Conservation (phyloP, 2,329 filamentous ascomycete genomes). For the Coniella lustricola region DNA sequence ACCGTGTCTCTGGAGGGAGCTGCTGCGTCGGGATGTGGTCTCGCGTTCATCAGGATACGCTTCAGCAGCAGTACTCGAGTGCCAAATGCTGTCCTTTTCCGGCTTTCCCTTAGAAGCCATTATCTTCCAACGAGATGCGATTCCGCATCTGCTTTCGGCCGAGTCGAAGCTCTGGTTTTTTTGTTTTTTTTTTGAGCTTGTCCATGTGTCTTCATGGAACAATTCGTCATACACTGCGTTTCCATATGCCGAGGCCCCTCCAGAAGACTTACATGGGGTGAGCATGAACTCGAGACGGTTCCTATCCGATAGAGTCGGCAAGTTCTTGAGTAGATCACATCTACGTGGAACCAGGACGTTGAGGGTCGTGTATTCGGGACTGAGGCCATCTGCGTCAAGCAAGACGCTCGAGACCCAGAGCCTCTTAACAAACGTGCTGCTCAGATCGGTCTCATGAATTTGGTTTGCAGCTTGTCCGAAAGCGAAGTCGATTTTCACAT, state of each 20-base stretch:
- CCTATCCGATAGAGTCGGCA: not conserved
- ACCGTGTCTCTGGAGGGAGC: too few species aligned
- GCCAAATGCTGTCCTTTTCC: not conserved
- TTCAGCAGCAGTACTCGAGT: too few species aligned
- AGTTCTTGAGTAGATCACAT: not conserved
- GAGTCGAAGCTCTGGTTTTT: not conserved
- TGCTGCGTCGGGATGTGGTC: too few species aligned
- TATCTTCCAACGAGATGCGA: not conserved
- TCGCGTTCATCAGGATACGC: too few species aligned
- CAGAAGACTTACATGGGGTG: not conserved
- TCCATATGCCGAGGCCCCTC: not conserved
- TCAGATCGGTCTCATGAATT: not conserved
- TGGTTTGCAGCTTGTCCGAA: not conserved
- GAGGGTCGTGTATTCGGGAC: not conserved
- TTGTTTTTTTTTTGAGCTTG: not conserved
- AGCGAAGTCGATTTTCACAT: not conserved
- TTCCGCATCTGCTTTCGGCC: not conserved
- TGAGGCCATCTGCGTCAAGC: conserved; percentile 1
- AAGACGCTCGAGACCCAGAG: not conserved
- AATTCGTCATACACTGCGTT: not conserved
- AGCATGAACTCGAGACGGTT: not conserved
- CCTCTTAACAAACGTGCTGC: not conserved
- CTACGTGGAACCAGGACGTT: not conserved
- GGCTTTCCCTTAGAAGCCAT: not conserved
- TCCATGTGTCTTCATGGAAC: not conserved